These are phyloP conservation scores for Fusarium sp. DNA, from an alignment of 2,329 filamentous ascomycete species.

Conservation along the genomic window DNA sequence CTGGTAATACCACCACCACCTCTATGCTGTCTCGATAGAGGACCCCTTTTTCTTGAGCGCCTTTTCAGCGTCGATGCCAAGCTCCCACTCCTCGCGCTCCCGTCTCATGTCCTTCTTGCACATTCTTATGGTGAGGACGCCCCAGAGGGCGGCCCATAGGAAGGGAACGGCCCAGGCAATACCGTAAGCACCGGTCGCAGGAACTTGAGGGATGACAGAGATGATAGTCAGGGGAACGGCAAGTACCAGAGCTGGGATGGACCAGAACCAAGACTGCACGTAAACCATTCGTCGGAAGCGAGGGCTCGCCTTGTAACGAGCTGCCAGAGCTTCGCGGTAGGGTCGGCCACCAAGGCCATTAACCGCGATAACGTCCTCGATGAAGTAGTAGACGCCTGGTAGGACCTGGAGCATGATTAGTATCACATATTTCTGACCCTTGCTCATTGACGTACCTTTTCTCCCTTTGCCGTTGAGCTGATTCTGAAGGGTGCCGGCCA, in stretches of 20 bases:
- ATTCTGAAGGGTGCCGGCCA: slow-evolving; percentile 68
- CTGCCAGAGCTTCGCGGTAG: slow-evolving; percentile 55
- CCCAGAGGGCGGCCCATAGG: slow-evolving; percentile 52
- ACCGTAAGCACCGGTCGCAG: slow-evolving; percentile 52
- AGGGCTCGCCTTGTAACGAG: slow-evolving; percentile 55
- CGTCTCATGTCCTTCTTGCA: slow-evolving; percentile 53
- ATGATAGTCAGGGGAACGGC: slow-evolving; percentile 53
- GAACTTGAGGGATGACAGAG: slow-evolving; percentile 50
- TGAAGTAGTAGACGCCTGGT: slow-evolving; percentile 71
- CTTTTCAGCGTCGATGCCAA: slow-evolving; percentile 40
- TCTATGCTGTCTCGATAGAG: slow-evolving; percentile 22
- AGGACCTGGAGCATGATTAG: slow-evolving; percentile 58
- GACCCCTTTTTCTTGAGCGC: slow-evolving; percentile 28
- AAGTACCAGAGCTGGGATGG: slow-evolving; percentile 52
- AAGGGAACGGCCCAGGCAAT: slow-evolving; percentile 56
- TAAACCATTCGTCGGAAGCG: slow-evolving; percentile 56
- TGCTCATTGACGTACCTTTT: slow-evolving; percentile 43
- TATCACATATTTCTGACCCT: fast-evolving
- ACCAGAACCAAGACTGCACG: slow-evolving; percentile 56
- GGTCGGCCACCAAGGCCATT: slow-evolving; percentile 67
- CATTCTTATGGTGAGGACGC: slow-evolving; percentile 50
- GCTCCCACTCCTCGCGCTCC: slow-evolving; percentile 54
- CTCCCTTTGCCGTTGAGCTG: slow-evolving; percentile 70
- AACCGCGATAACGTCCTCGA: slow-evolving; percentile 75
- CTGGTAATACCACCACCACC: neutral